phyloP scores from a whole-genome alignment of 257 asterid species.

The Ilex aquifolium region DNA sequence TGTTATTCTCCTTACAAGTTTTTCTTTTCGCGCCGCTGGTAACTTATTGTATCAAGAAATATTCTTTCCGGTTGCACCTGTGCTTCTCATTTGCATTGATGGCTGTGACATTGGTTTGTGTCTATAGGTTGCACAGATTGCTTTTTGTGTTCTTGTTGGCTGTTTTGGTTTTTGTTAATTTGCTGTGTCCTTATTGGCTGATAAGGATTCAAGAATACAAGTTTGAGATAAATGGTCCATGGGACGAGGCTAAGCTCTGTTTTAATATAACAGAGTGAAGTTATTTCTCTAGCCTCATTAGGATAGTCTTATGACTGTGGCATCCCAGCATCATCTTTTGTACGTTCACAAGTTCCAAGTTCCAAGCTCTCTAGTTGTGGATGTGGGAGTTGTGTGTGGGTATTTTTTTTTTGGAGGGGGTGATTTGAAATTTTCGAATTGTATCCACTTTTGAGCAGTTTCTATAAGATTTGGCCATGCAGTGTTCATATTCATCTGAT shows the following conservation, averaged over 20 bases:
- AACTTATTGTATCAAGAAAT: constrained; percentile 60
- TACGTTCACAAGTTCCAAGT: too few species aligned
- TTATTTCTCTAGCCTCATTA: too few species aligned
- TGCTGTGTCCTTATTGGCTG: constrained; percentile 88
- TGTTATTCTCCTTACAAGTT: constrained; percentile 79
- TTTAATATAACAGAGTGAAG: constrained; percentile 60
- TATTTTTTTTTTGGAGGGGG: too few species aligned
- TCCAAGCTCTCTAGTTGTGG: too few species aligned
- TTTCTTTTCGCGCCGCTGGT: constrained; percentile 86
- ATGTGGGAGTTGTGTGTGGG: too few species aligned
- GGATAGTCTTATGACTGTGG: too few species aligned
- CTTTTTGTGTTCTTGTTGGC: constrained; percentile 51
- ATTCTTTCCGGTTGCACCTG: constrained; percentile 62
- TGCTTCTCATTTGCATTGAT: constrained; percentile 54
- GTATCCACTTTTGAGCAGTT: too few species aligned
- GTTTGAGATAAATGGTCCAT: constrained; percentile 94
- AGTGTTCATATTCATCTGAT: too few species aligned
- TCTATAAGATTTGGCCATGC: too few species aligned
- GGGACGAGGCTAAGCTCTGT: constrained; percentile 97
- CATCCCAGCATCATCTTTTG: too few species aligned
- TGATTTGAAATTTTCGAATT: too few species aligned
- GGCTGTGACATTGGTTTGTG: constrained; percentile 40
- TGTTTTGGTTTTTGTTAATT: constrained; percentile 57
- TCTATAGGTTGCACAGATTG: constrained; percentile 44
- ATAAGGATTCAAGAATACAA: constrained; percentile 85